Evolutionary conservation across 2,329 filamentous ascomycete genomes (phyloP).

Genomic region (Verticillium klebahnii): DNA sequence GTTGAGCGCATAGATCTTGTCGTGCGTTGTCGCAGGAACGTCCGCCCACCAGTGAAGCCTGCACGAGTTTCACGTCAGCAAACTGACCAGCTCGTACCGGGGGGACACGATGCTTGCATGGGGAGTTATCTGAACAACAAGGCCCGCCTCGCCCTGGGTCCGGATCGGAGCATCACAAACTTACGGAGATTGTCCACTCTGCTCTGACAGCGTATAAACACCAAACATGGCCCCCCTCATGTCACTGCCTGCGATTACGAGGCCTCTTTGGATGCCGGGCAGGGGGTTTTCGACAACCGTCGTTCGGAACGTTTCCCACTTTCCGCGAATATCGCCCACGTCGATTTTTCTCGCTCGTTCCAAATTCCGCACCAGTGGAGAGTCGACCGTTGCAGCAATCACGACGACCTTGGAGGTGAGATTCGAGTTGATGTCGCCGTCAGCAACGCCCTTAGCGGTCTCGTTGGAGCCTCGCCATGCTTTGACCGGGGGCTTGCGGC

Average conservation of each 20-base stretch:
- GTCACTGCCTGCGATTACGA: conserved; percentile 55
- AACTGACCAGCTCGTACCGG: too few relatives aligned
- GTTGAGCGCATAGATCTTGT: conserved; percentile 41
- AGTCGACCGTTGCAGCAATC: conserved; percentile 10
- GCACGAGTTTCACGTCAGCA: background rate
- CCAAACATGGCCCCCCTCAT: conserved; percentile 57
- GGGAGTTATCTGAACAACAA: too few relatives aligned
- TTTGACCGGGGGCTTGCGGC: conserved; percentile 3
- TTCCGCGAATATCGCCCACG: conserved; percentile 25
- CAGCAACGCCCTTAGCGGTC: background rate
- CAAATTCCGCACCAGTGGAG: conserved; percentile 13
- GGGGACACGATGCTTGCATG: too few relatives aligned
- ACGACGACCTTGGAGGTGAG: background rate
- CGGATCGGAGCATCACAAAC: background rate
- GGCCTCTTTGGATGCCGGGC: conserved; percentile 32
- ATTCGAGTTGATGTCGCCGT: conserved; percentile 1
- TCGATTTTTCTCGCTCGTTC: conserved; percentile 15
- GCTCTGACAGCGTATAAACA: conserved; percentile 55
- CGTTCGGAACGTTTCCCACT: conserved; percentile 53
- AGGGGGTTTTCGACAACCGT: conserved; percentile 41
- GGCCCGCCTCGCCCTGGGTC: too few relatives aligned
- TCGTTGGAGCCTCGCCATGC: background rate
- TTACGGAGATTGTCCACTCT: conserved; percentile 54
- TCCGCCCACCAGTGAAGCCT: conserved; percentile 59
- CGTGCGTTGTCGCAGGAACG: conserved; percentile 41